These are phyloP conservation scores for Pyronema omphalodes DNA, from an alignment of 495 filamentous ascomycete genomes.

Conservation along the genomic window DNA sequence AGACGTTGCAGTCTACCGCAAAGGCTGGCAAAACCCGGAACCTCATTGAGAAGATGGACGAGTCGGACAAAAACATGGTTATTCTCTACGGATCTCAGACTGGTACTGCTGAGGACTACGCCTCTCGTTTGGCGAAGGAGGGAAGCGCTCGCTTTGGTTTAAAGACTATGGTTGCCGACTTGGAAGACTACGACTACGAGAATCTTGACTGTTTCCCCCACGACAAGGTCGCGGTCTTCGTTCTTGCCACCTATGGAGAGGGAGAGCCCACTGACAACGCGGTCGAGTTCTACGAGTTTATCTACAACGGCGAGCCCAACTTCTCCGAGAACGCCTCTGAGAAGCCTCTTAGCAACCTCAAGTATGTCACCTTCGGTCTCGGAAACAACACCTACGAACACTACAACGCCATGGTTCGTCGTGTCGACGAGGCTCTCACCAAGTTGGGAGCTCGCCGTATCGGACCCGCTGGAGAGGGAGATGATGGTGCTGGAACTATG, in stretches of 20 bases:
- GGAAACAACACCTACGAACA: slow-evolving; percentile 99
- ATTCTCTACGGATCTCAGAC: slow-evolving; percentile 98
- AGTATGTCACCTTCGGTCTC: slow-evolving; percentile 88
- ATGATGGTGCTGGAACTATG: slow-evolving; percentile 97
- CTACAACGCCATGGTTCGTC: slow-evolving; percentile 96
- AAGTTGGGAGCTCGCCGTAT: slow-evolving; percentile 71
- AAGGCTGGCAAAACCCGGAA: slow-evolving; percentile 82
- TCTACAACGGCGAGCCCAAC: slow-evolving; percentile 56
- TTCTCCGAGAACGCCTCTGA: slow-evolving; percentile 55
- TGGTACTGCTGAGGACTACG: slow-evolving; percentile 96
- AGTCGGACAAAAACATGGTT: slow-evolving; percentile 88
- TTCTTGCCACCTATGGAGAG: slow-evolving; percentile 94
- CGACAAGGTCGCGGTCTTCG: slow-evolving; percentile 86
- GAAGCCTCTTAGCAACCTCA: slow-evolving; percentile 61
- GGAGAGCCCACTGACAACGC: slow-evolving; percentile 98
- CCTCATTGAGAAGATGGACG: slow-evolving; percentile 88
- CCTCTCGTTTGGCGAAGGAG: slow-evolving; percentile 92
- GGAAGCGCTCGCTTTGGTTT: slow-evolving; percentile 89
- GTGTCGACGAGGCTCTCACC: slow-evolving; percentile 57
- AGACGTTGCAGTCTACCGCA: slow-evolving; percentile 38
- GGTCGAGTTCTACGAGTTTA: slow-evolving; percentile 96
- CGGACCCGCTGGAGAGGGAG: slow-evolving; percentile 79
- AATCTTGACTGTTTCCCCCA: slow-evolving; percentile 76
- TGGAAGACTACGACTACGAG: slow-evolving; percentile 96
- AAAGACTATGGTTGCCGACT: slow-evolving; percentile 94